phyloP scores from a whole-genome alignment of 2,329 filamentous ascomycete species.

The Penicillium concentricum region DNA sequence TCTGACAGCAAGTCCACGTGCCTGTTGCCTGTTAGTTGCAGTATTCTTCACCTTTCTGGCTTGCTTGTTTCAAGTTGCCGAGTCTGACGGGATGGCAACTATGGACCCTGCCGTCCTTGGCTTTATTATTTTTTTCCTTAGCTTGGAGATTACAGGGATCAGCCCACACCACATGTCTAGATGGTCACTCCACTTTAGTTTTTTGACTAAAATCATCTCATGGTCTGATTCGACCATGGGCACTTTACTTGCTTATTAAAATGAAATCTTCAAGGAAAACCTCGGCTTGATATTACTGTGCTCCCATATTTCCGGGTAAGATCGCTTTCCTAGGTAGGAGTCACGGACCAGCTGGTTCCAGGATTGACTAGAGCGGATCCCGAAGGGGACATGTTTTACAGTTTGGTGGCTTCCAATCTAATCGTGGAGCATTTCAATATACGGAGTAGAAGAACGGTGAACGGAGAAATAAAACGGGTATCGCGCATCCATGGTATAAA shows the following conservation, averaged over 20 bases:
- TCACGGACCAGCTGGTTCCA: not conserved
- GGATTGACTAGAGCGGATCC: not conserved
- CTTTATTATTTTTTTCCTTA: conserved; percentile 1
- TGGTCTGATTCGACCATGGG: conserved; percentile 18
- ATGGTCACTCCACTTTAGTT: conserved; percentile 5
- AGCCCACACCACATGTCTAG: conserved; percentile 16
- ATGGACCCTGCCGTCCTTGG: conserved; percentile 1
- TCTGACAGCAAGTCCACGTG: not conserved
- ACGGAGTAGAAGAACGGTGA: not conserved
- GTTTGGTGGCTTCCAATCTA: not conserved
- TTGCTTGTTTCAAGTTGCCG: conserved; percentile 15
- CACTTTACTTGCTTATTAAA: not conserved
- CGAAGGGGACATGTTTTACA: not conserved
- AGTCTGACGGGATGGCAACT: not conserved
- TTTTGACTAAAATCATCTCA: not conserved
- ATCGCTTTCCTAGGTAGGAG: conserved; percentile 9
- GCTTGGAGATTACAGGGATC: conserved; percentile 21
- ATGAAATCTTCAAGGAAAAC: not conserved
- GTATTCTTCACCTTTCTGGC: not conserved
- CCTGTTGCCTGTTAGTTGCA: not conserved
- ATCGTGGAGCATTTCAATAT: not conserved
- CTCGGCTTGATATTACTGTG: conserved; percentile 3
- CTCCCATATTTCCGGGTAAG: conserved; percentile 7
- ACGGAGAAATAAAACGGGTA: not conserved
- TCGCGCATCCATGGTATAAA: conserved; percentile 15